These are phyloP conservation scores for Irpex sp. DNA, from an alignment of 1,284 basidiomycete genomes.

Conservation along the genomic window DNA sequence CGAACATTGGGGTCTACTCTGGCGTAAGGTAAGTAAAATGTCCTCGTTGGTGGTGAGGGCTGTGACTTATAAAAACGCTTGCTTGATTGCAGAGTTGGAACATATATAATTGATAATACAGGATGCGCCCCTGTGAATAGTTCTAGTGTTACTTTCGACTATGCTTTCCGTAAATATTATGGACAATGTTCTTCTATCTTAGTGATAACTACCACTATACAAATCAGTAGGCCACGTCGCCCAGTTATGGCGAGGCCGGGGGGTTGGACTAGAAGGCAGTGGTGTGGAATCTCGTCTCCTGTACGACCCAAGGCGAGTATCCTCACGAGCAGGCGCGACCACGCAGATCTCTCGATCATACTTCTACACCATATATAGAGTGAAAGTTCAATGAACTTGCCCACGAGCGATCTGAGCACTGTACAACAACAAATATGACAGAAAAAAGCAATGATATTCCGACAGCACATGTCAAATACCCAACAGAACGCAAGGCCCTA, in stretches of 20 bases:
- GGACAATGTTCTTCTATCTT: conserved; percentile 1
- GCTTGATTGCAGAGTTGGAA: conserved; percentile 33
- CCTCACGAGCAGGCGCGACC: no score
- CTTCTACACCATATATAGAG: no score
- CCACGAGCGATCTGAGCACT: no score
- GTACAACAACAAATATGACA: no score
- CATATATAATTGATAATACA: conserved; percentile 33
- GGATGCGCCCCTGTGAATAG: conserved; percentile 7
- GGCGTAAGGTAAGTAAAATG: conserved; percentile 66
- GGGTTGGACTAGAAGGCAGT: no score
- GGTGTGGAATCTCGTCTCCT: no score
- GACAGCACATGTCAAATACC: not conserved
- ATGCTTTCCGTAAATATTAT: conserved; percentile 15
- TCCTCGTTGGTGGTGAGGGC: not conserved
- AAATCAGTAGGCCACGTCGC: no score
- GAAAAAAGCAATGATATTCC: not conserved
- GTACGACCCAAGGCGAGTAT: no score
- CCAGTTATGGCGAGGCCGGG: no score
- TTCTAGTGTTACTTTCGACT: conserved; percentile 12
- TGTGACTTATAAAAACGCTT: conserved; percentile 3
- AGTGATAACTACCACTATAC: no score
- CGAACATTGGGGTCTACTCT: conserved; percentile 74
- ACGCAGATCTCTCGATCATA: no score
- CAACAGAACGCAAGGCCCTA: not conserved
- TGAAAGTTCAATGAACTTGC: no score